These are phyloP conservation scores for Pisolithus thermaeus DNA, from an alignment of 1,284 basidiomycete species.

Conservation along the genomic window DNA sequence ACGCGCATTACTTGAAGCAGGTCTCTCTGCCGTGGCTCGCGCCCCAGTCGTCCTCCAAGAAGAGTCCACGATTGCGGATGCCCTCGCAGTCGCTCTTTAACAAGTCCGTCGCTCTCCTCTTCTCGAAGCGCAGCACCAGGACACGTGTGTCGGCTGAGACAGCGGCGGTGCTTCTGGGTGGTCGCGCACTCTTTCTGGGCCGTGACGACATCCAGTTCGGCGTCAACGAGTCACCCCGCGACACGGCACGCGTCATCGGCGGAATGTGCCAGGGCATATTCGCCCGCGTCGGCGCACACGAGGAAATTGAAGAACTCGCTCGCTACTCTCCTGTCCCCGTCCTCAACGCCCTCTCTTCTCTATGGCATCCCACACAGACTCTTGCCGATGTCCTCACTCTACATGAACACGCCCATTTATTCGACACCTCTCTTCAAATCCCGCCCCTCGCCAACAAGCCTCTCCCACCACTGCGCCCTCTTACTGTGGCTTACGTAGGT, in stretches of 20 bases:
- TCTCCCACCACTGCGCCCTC: constrained; percentile 47
- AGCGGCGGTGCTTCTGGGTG: constrained; percentile 70
- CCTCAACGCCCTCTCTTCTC: constrained; percentile 90
- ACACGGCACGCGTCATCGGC: constrained; percentile 84
- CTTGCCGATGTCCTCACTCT: constrained; percentile 92
- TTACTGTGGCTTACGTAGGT: constrained; percentile 91
- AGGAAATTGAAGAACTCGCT: constrained; percentile 90
- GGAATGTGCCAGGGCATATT: constrained; percentile 98
- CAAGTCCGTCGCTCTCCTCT: constrained; percentile 86
- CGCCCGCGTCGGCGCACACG: constrained; percentile 89
- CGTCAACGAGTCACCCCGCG: constrained; percentile 86
- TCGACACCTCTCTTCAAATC: constrained; percentile 27
- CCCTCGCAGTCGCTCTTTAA: constrained; percentile 68
- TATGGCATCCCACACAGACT: constrained; percentile 96
- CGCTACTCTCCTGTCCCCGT: constrained; percentile 89
- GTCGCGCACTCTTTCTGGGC: constrained; percentile 91
- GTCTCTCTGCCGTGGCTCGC: constrained; percentile 52
- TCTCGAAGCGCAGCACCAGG: constrained; percentile 90
- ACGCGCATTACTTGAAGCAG: constrained; percentile 62
- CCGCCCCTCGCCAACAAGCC: constrained; percentile 9
- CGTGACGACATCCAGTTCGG: constrained; percentile 91
- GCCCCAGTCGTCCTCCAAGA: constrained; percentile 36
- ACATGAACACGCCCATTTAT: constrained; percentile 65
- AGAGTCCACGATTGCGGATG: constrained; percentile 39
- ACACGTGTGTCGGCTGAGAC: constrained; percentile 91